Evolutionary conservation across 345 rosid genomes (phyloP).

Genomic region (Eucalyptus decipiens): DNA sequence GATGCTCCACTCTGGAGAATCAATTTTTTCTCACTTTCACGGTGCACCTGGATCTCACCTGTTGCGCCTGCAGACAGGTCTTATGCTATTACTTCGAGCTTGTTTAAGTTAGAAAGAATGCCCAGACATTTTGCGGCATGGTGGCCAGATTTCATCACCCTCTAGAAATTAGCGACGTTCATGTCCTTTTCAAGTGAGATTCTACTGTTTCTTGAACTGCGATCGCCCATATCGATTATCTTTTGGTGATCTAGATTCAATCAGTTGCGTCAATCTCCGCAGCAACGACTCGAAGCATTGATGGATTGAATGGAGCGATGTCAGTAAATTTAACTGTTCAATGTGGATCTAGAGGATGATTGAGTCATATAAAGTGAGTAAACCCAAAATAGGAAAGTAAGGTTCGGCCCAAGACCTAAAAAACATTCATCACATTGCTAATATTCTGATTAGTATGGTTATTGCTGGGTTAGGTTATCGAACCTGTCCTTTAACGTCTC

Average conservation of each 20-base stretch:
- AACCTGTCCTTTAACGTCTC: neutral
- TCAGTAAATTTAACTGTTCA: neutral
- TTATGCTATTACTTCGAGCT: neutral
- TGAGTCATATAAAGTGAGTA: neutral
- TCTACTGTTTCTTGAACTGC: neutral
- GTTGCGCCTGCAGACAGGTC: neutral
- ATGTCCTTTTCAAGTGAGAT: neutral
- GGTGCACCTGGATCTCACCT: neutral
- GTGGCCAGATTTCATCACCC: neutral
- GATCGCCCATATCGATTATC: neutral
- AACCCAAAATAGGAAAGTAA: neutral
- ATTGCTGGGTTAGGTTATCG: neutral
- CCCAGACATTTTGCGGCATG: neutral
- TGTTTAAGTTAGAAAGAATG: neutral
- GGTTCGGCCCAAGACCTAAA: neutral
- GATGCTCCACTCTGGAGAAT: neutral
- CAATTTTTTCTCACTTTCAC: neutral
- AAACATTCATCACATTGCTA: neutral
- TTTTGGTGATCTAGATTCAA: neutral
- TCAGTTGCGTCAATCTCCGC: neutral
- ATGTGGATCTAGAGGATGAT: neutral
- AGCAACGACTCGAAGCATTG: neutral
- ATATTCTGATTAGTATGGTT: neutral
- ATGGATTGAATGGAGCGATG: neutral
- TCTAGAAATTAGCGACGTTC: neutral